These are phyloP conservation scores for Cutaneotrichosporon cavernicola DNA, from an alignment of 1,284 basidiomycete species.

Conservation along the genomic window DNA sequence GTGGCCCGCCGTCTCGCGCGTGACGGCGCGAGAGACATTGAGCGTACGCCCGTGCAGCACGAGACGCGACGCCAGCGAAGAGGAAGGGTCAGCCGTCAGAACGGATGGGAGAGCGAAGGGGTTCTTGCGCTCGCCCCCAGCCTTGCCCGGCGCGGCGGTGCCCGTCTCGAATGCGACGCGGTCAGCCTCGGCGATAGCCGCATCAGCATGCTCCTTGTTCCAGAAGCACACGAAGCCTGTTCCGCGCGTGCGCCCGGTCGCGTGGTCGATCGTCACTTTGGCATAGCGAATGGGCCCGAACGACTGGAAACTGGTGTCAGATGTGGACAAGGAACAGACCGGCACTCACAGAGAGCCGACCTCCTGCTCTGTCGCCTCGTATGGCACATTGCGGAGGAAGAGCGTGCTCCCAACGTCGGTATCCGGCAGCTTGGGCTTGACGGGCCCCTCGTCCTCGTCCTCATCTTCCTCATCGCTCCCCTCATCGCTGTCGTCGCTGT, in stretches of 20 bases:
- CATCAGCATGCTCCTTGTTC: conserved; percentile 87
- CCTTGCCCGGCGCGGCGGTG: conserved; percentile 32
- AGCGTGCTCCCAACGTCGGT: conserved; percentile 85
- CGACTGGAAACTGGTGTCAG: conserved; percentile 61
- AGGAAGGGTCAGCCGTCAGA: conserved; percentile 91
- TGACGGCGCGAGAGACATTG: conserved; percentile 86
- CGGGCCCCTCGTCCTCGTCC: conserved; percentile 55
- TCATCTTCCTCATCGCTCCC: conserved; percentile 56
- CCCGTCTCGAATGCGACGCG: conserved; percentile 64
- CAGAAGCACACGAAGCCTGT: conserved; percentile 98
- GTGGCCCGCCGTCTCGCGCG: conserved; percentile 78
- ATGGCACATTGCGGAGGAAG: conserved; percentile 93
- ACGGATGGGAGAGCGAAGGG: conserved; percentile 83
- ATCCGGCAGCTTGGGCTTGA: conserved; percentile 70
- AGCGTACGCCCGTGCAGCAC: conserved; percentile 91
- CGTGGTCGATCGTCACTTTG: conserved; percentile 81
- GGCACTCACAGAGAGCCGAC: conserved; percentile 63
- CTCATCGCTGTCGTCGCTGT: conserved; percentile 44
- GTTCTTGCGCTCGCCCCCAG: conserved; percentile 64
- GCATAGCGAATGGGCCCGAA: conserved; percentile 95
- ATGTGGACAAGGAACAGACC: neutral
- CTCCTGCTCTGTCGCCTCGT: conserved; percentile 87
- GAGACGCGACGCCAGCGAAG: conserved; percentile 74
- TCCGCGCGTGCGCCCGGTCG: conserved; percentile 81
- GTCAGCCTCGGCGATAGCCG: conserved; percentile 77